Conservation (phyloP, 441 rosid genomes). For the Gossypium aridum region DNA sequence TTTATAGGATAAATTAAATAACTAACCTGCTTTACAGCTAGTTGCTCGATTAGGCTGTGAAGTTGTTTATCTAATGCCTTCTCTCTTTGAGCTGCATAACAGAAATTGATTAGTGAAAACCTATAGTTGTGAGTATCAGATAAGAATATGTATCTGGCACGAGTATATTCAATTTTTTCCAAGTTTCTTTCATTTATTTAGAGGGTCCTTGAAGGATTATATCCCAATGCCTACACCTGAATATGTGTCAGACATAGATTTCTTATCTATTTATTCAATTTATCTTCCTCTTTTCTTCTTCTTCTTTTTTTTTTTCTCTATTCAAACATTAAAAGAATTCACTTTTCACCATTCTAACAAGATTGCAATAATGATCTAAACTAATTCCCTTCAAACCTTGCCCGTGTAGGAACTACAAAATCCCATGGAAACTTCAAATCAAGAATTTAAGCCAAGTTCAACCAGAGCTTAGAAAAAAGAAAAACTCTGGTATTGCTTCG, state of each 20-base stretch:
- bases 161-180: background rate
- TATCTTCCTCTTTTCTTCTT: background rate
- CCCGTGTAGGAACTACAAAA: background rate
- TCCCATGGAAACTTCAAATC: background rate
- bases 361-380: background rate
- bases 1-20: conserved; percentile 7
- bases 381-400: background rate
- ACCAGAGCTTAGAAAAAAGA: background rate
- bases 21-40: conserved; percentile 75
- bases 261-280: background rate
- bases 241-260: too few relatives aligned
- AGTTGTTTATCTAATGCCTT: conserved; percentile 86
- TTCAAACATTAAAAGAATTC: too few relatives aligned
- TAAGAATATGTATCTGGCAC: background rate
- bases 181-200: background rate
- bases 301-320: too few relatives aligned
- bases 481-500: background rate
- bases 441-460: background rate
- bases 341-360: too few relatives aligned
- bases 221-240: background rate
- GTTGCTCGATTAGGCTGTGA: conserved; percentile 80
- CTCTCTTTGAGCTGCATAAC: conserved; percentile 72
- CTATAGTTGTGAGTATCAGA: background rate
- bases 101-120: conserved; percentile 8
- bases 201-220: background rate